A percentile compares a stretch with the other conserved stretches of the same genome.
Evolutionary conservation across 2,329 filamentous ascomycete genomes (phyloP).

Genomic region (Ilyonectria robusta): DNA sequence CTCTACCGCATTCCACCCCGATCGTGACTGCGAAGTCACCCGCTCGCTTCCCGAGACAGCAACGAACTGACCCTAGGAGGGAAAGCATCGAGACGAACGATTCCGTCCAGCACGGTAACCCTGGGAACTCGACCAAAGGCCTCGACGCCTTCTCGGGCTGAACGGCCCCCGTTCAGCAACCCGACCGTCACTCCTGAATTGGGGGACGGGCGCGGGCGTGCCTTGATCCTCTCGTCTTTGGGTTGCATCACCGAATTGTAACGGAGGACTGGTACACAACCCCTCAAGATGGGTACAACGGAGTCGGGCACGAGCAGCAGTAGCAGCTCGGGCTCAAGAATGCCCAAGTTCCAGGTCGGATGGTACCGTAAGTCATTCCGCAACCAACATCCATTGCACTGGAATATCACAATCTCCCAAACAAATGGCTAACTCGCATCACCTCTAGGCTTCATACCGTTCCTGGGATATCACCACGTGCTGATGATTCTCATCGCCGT

Average conservation of each 20-base stretch:
- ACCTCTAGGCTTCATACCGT: constrained; percentile 72
- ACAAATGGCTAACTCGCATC: constrained; percentile 39
- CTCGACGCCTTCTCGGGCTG: constrained; percentile 15
- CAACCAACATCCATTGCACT: constrained; percentile 10
- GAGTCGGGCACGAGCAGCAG: constrained; percentile 46
- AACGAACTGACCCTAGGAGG: constrained; percentile 29
- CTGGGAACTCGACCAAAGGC: constrained; percentile 31
- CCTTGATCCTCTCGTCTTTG: constrained; percentile 31
- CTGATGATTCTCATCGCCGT: constrained; percentile 97
- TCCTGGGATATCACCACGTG: constrained; percentile 84
- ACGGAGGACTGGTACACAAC: constrained; percentile 37
- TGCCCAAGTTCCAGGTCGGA: constrained; percentile 60
- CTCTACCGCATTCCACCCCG: constrained; percentile 43
- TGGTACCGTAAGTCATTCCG: constrained; percentile 62
- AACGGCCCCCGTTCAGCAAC: constrained; percentile 34
- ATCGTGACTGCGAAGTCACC: constrained; percentile 18
- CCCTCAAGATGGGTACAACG: constrained; percentile 43
- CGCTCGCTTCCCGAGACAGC: constrained; percentile 39
- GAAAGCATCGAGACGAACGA: constrained; percentile 15
- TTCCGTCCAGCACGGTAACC: constrained; percentile 22
- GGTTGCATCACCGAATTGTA: constrained; percentile 28
- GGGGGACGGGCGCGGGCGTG: constrained; percentile 44
- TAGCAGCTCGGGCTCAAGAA: constrained; percentile 47
- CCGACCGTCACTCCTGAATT: constrained; percentile 42
- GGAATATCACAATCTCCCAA: constrained; percentile 36